Evolutionary conservation across 2,329 filamentous ascomycete species (phyloP).

Genomic region (Apiospora hydei): DNA sequence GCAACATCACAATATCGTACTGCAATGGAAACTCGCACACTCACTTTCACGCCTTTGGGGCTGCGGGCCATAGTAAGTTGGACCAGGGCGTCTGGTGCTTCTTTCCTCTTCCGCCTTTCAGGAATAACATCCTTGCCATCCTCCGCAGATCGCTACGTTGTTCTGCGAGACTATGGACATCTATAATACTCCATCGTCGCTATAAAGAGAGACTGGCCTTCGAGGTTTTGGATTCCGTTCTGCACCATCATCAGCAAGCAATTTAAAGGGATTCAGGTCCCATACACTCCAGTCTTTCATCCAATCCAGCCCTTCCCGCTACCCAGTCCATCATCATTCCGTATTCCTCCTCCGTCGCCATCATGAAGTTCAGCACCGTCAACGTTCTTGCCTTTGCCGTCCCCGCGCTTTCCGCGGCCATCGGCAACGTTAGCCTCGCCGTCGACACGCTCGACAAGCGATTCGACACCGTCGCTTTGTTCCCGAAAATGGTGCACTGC

Average conservation of each 20-base stretch:
- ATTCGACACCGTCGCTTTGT: neutral
- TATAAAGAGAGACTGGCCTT: neutral
- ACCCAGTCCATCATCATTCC: neutral
- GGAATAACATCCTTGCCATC: neutral
- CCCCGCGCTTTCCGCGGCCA: constrained; percentile 22
- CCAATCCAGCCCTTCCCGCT: neutral
- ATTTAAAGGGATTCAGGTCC: neutral
- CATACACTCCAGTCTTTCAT: neutral
- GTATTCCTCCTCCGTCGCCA: neutral
- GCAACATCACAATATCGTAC: neutral
- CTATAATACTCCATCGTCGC: neutral
- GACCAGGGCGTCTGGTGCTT: too few species aligned
- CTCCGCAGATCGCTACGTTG: neutral
- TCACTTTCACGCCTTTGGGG: neutral
- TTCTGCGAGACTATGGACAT: neutral
- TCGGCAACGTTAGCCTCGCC: constrained; percentile 15
- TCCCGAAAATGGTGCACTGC: constrained; percentile 23
- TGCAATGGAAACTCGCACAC: neutral
- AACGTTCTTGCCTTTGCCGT: constrained; percentile 18
- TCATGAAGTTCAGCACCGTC: constrained; percentile 22
- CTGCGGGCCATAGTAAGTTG: neutral
- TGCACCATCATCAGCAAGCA: neutral
- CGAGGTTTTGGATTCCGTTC: neutral
- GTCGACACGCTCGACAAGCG: neutral
- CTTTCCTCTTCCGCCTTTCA: too few species aligned